A percentile compares a stretch with the other conserved stretches of the same genome.
phyloP scores from a whole-genome alignment of 208 protist species.

The Wallacemonas collosoma region DNA sequence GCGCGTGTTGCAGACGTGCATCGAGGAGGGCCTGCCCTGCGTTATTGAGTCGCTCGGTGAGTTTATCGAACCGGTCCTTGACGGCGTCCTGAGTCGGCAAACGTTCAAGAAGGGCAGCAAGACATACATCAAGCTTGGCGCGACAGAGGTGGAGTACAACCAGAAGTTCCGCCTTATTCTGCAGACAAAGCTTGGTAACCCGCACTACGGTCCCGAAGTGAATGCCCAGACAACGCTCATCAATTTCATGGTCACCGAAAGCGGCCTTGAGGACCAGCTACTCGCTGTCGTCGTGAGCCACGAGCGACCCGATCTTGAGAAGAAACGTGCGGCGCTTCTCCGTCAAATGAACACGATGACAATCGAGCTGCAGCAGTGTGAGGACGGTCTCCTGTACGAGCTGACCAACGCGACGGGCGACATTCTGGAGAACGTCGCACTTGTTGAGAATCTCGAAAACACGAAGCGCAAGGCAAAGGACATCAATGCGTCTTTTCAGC shows the following conservation, averaged over 20 bases:
- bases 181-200: slow-evolving; percentile 98
- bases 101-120: slow-evolving; percentile 94
- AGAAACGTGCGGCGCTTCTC: slow-evolving; percentile 94
- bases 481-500: slow-evolving; percentile 94
- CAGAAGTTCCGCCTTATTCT: slow-evolving; percentile 96
- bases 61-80: slow-evolving; percentile 97
- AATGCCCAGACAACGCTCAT: slow-evolving; percentile 98
- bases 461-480: slow-evolving; percentile 97
- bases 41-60: slow-evolving; percentile 97
- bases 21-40: slow-evolving; percentile 92
- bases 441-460: slow-evolving; percentile 97
- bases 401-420: slow-evolving; percentile 95
- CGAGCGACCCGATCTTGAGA: slow-evolving; percentile 97
- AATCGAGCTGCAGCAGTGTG: slow-evolving; percentile 97
- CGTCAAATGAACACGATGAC: slow-evolving; percentile 98
- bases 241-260: slow-evolving; percentile 99
- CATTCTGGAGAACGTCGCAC: slow-evolving; percentile 95
- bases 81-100: slow-evolving; percentile 95
- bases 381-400: slow-evolving; percentile 96
- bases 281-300: slow-evolving; percentile 97
- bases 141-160: slow-evolving; percentile 96
- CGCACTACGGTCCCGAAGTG: slow-evolving; percentile 99
- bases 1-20: slow-evolving; percentile 90
- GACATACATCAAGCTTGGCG: slow-evolving; percentile 95
- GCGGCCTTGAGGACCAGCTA: slow-evolving; percentile 98